Conservation (phyloP, 148 eudicot species). For the Rheum nobile region DNA sequence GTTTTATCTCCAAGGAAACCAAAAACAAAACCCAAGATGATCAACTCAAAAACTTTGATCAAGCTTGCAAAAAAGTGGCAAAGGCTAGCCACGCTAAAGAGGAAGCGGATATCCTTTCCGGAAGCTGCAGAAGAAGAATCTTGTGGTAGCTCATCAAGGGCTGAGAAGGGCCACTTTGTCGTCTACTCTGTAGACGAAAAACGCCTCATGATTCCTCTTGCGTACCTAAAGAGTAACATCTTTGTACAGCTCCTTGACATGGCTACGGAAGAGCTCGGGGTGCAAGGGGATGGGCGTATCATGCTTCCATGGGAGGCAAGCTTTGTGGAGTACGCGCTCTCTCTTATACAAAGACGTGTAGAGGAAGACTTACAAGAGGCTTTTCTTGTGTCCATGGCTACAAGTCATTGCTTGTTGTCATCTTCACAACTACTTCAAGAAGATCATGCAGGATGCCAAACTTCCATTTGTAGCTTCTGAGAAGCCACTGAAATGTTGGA, state of each 20-base stretch:
- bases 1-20: too few species aligned
- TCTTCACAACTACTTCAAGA: background rate
- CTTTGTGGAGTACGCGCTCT: slow-evolving; percentile 19
- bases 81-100: slow-evolving; percentile 17
- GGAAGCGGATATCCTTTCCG: slow-evolving; percentile 11
- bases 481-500: background rate
- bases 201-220: slow-evolving; percentile 16
- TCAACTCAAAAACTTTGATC: slow-evolving; percentile 20
- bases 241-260: slow-evolving; percentile 30
- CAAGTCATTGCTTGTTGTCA: background rate
- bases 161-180: slow-evolving; percentile 18
- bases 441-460: background rate
- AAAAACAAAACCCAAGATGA: slow-evolving; percentile 14
- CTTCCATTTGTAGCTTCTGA: background rate
- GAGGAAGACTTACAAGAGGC: slow-evolving; percentile 13
- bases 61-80: slow-evolving; percentile 20
- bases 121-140: background rate
- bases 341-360: background rate
- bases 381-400: background rate
- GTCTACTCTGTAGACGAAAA: slow-evolving; percentile 14
- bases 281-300: background rate
- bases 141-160: slow-evolving; percentile 4
- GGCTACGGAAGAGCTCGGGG: slow-evolving; percentile 36
- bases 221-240: slow-evolving; percentile 7
- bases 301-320: slow-evolving; percentile 24